phyloP scores from a whole-genome alignment of 129 eudicot species.

The Logfia minima region DNA sequence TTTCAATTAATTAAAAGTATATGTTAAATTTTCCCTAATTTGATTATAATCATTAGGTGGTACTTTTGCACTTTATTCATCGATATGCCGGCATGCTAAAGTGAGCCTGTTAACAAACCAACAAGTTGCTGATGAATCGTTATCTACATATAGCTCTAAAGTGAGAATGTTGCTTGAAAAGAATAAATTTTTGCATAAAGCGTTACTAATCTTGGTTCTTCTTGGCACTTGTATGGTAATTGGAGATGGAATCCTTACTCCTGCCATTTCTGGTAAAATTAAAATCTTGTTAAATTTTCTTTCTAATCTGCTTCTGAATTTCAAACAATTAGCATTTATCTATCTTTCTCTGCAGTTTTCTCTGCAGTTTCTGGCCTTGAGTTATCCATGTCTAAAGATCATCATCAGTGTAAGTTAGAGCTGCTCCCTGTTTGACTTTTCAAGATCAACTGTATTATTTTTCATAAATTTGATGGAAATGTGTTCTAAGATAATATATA shows the following conservation, averaged over 20 bases:
- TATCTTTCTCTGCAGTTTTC: conserved; percentile 50
- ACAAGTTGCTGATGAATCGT: conserved; percentile 70
- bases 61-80: conserved; percentile 78
- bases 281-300: background rate
- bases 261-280: conserved; percentile 67
- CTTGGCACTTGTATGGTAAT: conserved; percentile 89
- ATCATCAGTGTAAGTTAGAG: conserved; percentile 59
- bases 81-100: conserved; percentile 82
- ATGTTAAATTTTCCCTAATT: background rate
- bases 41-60: conserved; percentile 51
- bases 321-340: background rate
- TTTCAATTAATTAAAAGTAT: background rate
- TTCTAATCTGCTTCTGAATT: background rate
- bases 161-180: conserved; percentile 66
- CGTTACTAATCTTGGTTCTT: conserved; percentile 73
- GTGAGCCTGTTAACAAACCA: conserved; percentile 78
- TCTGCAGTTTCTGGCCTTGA: conserved; percentile 93
- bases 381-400: conserved; percentile 72
- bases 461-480: background rate
- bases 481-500: conserved; percentile 6
- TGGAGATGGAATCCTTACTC: conserved; percentile 85
- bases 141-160: conserved; percentile 65
- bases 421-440: conserved; percentile 5
- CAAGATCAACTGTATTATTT: background rate
- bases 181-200: conserved; percentile 68